Conservation (phyloP, 441 rosid species). For the Gossypium trilobum region DNA sequence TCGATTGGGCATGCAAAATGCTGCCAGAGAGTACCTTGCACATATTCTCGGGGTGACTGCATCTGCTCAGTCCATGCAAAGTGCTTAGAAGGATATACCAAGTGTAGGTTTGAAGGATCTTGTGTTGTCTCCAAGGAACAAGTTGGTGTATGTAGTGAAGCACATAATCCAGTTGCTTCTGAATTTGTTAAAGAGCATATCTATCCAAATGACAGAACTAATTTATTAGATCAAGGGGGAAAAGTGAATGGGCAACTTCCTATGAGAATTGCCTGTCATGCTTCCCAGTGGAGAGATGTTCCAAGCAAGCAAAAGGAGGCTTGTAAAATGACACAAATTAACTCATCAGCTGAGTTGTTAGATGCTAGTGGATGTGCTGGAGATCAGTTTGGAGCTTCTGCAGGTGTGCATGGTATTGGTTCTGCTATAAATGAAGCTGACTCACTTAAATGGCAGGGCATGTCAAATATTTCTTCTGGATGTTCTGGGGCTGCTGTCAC, state of each 20-base stretch:
- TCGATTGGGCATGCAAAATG: conserved; percentile 27
- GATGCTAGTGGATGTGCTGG: conserved; percentile 19
- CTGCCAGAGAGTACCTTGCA: conserved; percentile 21
- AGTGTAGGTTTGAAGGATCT: conserved; percentile 20
- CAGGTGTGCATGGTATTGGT: conserved; percentile 18
- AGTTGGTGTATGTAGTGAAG: conserved; percentile 14
- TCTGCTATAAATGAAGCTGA: conserved; percentile 17
- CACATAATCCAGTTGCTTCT: conserved; percentile 20
- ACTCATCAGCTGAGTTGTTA: conserved; percentile 15
- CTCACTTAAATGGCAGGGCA: conserved; percentile 28
- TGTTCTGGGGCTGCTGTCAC: conserved; percentile 36
- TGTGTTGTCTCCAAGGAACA: conserved; percentile 11
- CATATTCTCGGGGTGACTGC: conserved; percentile 22
- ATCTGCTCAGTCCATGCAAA: conserved; percentile 23
- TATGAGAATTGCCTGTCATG: conserved; percentile 14
- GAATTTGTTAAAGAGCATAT: conserved; percentile 20
- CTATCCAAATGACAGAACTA: conserved; percentile 16
- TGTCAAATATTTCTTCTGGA: conserved; percentile 41
- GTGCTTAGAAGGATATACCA: conserved; percentile 21
- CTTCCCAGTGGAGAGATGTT: conserved; percentile 41
- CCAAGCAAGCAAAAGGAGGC: conserved; percentile 27
- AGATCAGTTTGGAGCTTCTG: conserved; percentile 23
- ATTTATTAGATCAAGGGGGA: conserved; percentile 19
- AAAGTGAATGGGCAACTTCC: conserved; percentile 11
- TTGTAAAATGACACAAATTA: conserved; percentile 11